phyloP scores from a whole-genome alignment of 2,329 filamentous ascomycete species.

The Aspergillus uvarum region DNA sequence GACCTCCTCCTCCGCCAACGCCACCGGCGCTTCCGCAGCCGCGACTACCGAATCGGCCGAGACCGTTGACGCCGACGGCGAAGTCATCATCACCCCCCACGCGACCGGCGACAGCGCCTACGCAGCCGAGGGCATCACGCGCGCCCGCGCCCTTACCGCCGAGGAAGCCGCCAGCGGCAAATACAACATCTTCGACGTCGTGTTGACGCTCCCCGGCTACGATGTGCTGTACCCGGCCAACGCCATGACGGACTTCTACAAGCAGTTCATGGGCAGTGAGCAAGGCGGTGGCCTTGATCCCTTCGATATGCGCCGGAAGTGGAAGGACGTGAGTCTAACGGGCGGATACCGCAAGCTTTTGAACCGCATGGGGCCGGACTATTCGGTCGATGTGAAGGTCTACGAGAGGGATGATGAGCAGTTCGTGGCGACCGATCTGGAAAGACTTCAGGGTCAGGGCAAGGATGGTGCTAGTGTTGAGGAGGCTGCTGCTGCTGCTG shows the following conservation, averaged over 20 bases:
- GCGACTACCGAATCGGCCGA: conserved; percentile 19
- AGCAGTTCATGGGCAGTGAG: conserved; percentile 77
- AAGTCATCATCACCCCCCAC: conserved; percentile 63
- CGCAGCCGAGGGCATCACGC: conserved; percentile 57
- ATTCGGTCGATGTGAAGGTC: conserved; percentile 66
- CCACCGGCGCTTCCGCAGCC: conserved; percentile 25
- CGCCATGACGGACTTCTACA: conserved; percentile 78
- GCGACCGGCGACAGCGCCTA: conserved; percentile 55
- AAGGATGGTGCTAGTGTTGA: conserved; percentile 19
- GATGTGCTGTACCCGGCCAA: conserved; percentile 86
- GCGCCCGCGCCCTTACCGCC: conserved; percentile 70
- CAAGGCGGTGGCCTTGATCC: conserved; percentile 79
- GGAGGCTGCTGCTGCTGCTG: conserved; percentile 1
- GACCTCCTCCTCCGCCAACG: conserved; percentile 29
- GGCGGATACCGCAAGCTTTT: conserved; percentile 87
- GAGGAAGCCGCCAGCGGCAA: conserved; percentile 75
- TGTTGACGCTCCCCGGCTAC: conserved; percentile 88
- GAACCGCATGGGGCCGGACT: conserved; percentile 63
- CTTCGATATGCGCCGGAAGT: conserved; percentile 78
- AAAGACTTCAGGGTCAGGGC: conserved; percentile 56
- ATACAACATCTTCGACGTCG: conserved; percentile 82
- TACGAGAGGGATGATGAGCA: conserved; percentile 72
- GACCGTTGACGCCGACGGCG: conserved; percentile 59
- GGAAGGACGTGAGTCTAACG: conserved; percentile 83
- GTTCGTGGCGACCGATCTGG: conserved; percentile 83